Evolutionary conservation across 768 basidiomycete species (phyloP).

Genomic region (Pleurotus citrinopileatus): DNA sequence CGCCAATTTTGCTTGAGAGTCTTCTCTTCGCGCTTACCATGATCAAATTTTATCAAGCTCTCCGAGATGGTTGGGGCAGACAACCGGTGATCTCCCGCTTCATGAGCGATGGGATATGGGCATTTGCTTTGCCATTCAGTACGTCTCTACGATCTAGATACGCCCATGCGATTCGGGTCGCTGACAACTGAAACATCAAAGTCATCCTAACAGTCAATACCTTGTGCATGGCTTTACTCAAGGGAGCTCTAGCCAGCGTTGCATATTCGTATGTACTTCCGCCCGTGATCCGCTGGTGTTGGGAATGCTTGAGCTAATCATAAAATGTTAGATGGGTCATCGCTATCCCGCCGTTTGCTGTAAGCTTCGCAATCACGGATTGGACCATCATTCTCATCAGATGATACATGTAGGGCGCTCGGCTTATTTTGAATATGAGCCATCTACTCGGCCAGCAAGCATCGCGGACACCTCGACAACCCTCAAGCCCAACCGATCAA

Average conservation of each 20-base stretch:
- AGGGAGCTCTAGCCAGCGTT: slow-evolving; percentile 17
- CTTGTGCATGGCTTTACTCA: slow-evolving; percentile 14
- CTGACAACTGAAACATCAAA: too few species aligned
- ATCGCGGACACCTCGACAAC: not conserved
- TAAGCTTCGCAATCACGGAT: slow-evolving; percentile 3
- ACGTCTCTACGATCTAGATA: too few species aligned
- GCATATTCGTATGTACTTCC: slow-evolving; percentile 17
- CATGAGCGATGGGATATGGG: slow-evolving; percentile 24
- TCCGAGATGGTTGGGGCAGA: slow-evolving; percentile 22
- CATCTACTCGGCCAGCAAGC: slow-evolving; percentile 14
- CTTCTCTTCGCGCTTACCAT: slow-evolving; percentile 22
- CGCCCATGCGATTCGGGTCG: too few species aligned
- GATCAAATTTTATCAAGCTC: slow-evolving; percentile 20
- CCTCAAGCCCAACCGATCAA: not conserved
- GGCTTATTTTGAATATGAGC: slow-evolving; percentile 24
- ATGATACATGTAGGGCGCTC: slow-evolving; percentile 17
- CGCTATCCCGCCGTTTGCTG: slow-evolving; percentile 22
- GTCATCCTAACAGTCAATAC: slow-evolving; percentile 18
- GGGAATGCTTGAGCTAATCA: not conserved
- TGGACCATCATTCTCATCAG: not conserved
- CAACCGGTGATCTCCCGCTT: slow-evolving; percentile 21
- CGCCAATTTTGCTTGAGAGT: slow-evolving; percentile 20
- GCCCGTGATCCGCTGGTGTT: not conserved
- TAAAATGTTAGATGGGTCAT: slow-evolving; percentile 21
- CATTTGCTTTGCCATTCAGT: slow-evolving; percentile 22